Conservation (phyloP, 2,329 filamentous ascomycete species). For the Diaporthe citri region DNA sequence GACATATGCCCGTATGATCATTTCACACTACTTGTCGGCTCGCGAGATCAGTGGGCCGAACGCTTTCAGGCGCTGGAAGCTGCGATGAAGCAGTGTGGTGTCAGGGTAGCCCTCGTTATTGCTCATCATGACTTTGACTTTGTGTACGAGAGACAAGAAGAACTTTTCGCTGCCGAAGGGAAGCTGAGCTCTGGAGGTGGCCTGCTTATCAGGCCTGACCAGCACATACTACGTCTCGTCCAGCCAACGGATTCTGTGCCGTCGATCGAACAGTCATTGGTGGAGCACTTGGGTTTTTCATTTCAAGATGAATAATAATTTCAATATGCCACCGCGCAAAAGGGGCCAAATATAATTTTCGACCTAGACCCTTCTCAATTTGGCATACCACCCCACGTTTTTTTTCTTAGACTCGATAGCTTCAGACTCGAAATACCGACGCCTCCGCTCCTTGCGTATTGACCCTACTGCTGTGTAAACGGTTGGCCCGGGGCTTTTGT, state of each 20-base stretch:
- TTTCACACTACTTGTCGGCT: slow-evolving; percentile 45
- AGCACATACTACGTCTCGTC: slow-evolving; percentile 15
- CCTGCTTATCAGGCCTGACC: slow-evolving; percentile 31
- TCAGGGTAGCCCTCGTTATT: background rate
- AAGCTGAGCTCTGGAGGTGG: background rate
- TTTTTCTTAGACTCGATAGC: background rate
- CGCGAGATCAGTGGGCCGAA: background rate
- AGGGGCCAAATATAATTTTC: background rate
- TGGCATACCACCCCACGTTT: too few relatives aligned
- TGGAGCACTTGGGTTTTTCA: background rate
- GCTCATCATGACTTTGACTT: slow-evolving; percentile 25
- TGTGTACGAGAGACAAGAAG: background rate
- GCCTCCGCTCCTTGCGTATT: background rate
- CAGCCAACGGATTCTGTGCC: background rate
- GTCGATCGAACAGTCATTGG: background rate
- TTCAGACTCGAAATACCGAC: background rate
- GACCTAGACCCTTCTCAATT: background rate
- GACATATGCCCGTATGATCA: slow-evolving; percentile 51
- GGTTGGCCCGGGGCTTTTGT: background rate
- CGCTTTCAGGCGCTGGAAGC: background rate
- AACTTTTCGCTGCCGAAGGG: background rate
- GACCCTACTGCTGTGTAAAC: background rate
- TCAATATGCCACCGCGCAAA: background rate
- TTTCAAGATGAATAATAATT: background rate
- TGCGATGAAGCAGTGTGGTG: background rate